A percentile compares a stretch with the other conserved stretches of the same genome.
These are phyloP conservation scores for Bryoerythrophyllum caledonicum DNA, from an alignment of 225 moss, liverwort and hornwort species.

Conservation along the genomic window DNA sequence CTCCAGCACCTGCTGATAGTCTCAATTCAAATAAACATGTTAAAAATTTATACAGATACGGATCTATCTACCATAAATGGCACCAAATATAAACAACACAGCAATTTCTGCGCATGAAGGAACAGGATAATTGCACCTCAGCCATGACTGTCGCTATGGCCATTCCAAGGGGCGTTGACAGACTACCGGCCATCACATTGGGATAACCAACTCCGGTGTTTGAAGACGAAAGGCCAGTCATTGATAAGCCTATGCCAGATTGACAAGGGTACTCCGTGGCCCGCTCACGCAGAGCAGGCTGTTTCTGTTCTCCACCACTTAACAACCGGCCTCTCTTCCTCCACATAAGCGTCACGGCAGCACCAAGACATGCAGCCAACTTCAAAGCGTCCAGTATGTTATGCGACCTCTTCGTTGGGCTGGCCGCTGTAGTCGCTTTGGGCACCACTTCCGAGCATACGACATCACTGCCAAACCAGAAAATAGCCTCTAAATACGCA, in stretches of 20 bases:
- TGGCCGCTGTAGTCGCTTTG: slow-evolving; percentile 16
- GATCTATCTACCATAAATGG: slow-evolving; percentile 2
- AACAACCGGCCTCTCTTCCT: slow-evolving; percentile 33
- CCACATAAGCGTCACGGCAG: slow-evolving; percentile 46
- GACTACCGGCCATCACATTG: slow-evolving; percentile 44
- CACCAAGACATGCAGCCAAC: slow-evolving; percentile 60
- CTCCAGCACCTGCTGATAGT: slow-evolving; percentile 64
- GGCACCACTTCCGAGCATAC: slow-evolving; percentile 19
- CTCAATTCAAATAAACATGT: slow-evolving; percentile 9
- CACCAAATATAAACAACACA: background rate
- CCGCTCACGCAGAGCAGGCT: slow-evolving; percentile 33
- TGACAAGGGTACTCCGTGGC: slow-evolving; percentile 39
- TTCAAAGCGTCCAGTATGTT: slow-evolving; percentile 54
- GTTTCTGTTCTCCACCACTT: slow-evolving; percentile 19
- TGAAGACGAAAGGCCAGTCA: slow-evolving; percentile 41
- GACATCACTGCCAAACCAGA: slow-evolving; percentile 19
- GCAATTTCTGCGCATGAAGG: background rate
- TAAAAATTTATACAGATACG: background rate
- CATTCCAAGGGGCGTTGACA: slow-evolving; percentile 75
- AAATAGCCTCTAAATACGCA: background rate
- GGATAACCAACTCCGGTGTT: slow-evolving; percentile 36
- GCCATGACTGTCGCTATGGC: slow-evolving; percentile 86
- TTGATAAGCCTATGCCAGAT: slow-evolving; percentile 41
- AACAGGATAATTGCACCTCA: slow-evolving; percentile 48
- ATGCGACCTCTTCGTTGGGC: slow-evolving; percentile 17